Base-by-base conservation (phyloP, 2,329 filamentous ascomycete genomes). In the Aureobasidium musti region DNA sequence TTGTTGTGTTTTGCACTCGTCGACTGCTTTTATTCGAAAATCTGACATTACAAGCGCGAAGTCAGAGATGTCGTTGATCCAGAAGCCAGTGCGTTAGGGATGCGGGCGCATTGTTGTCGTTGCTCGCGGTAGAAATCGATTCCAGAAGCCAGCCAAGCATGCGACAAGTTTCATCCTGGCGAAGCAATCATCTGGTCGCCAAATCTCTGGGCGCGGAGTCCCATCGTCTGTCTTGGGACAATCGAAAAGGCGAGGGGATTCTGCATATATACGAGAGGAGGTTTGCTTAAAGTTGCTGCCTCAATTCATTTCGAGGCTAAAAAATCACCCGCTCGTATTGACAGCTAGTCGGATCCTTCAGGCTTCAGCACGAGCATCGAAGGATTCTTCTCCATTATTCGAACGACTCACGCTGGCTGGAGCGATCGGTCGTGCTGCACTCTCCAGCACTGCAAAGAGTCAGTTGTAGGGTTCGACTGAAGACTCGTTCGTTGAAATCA, bases 141-240 rank as follows among this genome's bases (percentile, higher is more conserved):
- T 59, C 54, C 54, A 59, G 54, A 59, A 59, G 21, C 33, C 21
- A 30, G 54, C 39, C 37, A 45, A 43, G 39, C 11, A 59, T n/a
- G n/a, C n/a, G n/a, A n/a, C n/a, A n/a, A n/a, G n/a, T n/a, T n/a
- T n/a, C n/a, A n/a, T n/a, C 26, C 26, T 33, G 37, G 26, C 45
- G 54, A 59, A 43, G 23, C 19, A 19, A n/a, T 56, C 35, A 14
- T 39, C 35, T n/a, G 35, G 35, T 39, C 35, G 35, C 35, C 2
- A 39, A 39, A 35, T 39, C 41, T 8, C 52, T 56, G 21, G 52
- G 52, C 52, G n/a, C 39, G 19, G 52, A 39, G 10, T n/a, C 13
- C 10, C 21, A 52, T 26, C 11, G 23, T 33, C 28, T n/a, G n/a
- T 23, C 7, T 52, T 52, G 28, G 10, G 26, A 37, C 10, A 33